Conservation (phyloP, 305 asterid genomes). For the Fraxinus sp. region DNA sequence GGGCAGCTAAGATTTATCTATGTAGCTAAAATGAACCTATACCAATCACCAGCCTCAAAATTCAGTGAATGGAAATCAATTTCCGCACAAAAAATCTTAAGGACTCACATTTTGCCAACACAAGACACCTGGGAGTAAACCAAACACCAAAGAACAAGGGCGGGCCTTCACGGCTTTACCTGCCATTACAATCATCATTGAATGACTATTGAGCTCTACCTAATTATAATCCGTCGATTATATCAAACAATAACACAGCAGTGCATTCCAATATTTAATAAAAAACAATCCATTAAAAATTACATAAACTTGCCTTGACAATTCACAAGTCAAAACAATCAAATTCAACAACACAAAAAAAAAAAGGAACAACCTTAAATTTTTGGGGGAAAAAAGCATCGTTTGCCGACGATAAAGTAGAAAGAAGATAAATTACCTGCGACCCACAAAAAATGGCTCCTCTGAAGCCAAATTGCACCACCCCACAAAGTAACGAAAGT, state of each 20-base stretch:
- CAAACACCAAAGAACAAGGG: not conserved
- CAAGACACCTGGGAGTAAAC: not conserved
- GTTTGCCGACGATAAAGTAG: not conserved
- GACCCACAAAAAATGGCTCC: constrained; percentile 2
- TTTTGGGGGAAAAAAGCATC: not conserved
- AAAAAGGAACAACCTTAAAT: not conserved
- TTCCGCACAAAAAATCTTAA: not conserved
- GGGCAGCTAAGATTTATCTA: not conserved
- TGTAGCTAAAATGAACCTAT: constrained; percentile 1
- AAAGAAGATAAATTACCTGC: constrained; percentile 24
- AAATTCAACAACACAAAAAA: constrained; percentile 14
- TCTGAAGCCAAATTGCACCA: constrained; percentile 29
- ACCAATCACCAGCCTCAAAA: constrained; percentile 12
- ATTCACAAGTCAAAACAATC: constrained; percentile 17
- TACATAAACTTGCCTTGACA: constrained; percentile 11
- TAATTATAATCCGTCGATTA: not conserved
- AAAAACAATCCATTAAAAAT: constrained; percentile 15
- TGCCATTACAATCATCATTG: not conserved
- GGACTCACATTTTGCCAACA: constrained; percentile 1
- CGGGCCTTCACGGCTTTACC: not conserved
- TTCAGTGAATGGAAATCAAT: not conserved
- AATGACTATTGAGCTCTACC: not conserved
- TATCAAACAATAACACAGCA: not conserved
- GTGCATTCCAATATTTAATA: not conserved
- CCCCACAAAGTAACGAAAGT: constrained; percentile 21